Conservation (phyloP, 805 yeast species). For the Soucietia sequanensis region DNA sequence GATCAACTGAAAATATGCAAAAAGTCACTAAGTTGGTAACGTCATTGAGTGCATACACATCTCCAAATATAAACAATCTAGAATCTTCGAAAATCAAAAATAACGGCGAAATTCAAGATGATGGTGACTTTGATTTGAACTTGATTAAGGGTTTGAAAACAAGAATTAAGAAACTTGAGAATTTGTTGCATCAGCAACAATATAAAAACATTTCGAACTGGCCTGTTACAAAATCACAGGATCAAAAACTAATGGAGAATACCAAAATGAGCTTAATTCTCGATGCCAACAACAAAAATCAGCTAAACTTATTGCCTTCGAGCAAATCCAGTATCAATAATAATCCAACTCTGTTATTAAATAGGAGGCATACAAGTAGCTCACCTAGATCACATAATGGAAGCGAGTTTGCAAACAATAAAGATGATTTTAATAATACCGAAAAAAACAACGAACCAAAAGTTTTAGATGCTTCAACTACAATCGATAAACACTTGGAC, state of each 20-base stretch:
- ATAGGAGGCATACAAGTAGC: constrained; percentile 10
- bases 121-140: constrained; percentile 33
- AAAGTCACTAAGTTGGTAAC: constrained; percentile 29
- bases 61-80: constrained; percentile 12
- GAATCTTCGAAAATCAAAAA: constrained; percentile 7
- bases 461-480: constrained; percentile 33
- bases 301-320: too few relatives aligned
- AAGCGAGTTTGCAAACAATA: too few relatives aligned
- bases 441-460: constrained; percentile 7
- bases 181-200: constrained; percentile 70
- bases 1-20: constrained; percentile 38
- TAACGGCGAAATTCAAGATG: constrained; percentile 15
- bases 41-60: constrained; percentile 27
- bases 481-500: constrained; percentile 43
- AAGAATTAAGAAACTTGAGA: constrained; percentile 75
- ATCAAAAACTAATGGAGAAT: constrained; percentile 12
- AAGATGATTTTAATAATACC: neutral
- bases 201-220: constrained; percentile 50
- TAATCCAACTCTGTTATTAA: constrained; percentile 29
- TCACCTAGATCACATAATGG: constrained; percentile 4
- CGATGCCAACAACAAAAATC: constrained; percentile 9
- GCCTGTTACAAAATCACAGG: constrained; percentile 32
- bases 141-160: constrained; percentile 62
- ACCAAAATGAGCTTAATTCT: constrained; percentile 17
- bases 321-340: neutral